A percentile compares a stretch with the other conserved stretches of the same genome.
These are phyloP conservation scores for Penicillium fuscoglaucum DNA, from an alignment of 2,329 filamentous ascomycete genomes.

Conservation along the genomic window DNA sequence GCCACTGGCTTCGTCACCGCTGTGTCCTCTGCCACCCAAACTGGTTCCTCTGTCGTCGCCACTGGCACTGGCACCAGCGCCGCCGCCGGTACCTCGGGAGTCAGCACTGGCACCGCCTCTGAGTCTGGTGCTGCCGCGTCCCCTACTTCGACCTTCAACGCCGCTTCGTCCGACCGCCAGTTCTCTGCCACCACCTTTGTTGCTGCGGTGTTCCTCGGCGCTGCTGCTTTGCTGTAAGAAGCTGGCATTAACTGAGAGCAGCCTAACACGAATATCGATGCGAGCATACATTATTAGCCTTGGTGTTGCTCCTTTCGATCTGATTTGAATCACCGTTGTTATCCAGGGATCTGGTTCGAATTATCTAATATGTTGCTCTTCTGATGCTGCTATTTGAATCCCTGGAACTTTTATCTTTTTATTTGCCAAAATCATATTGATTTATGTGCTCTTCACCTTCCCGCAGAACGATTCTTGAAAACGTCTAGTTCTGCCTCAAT, in stretches of 20 bases:
- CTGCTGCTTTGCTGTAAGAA: constrained; percentile 40
- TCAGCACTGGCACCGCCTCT: constrained; percentile 16
- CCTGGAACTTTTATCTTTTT: neutral
- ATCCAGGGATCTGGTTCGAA: constrained; percentile 3
- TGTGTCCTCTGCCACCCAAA: constrained; percentile 14
- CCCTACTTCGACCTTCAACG: constrained; percentile 25
- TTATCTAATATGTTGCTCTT: constrained; percentile 6
- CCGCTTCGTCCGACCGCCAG: constrained; percentile 33
- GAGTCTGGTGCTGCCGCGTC: constrained; percentile 16
- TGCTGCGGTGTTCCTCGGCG: constrained; percentile 44
- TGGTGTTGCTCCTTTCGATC: constrained; percentile 15
- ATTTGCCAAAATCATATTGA: constrained; percentile 5
- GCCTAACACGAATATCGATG: constrained; percentile 3
- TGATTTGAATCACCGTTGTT: neutral
- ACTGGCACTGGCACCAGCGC: constrained; percentile 21
- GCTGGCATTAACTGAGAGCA: neutral
- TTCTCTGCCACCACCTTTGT: constrained; percentile 40
- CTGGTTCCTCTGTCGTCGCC: constrained; percentile 21
- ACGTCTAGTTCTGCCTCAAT: neutral
- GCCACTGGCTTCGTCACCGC: constrained; percentile 27
- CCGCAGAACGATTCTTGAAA: neutral
- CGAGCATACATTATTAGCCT: constrained; percentile 17
- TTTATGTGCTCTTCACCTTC: neutral
- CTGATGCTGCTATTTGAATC: neutral
- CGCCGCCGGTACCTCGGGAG: neutral